phyloP scores from a whole-genome alignment of 805 yeast genomes.

The Teunomyces gatunensis region DNA sequence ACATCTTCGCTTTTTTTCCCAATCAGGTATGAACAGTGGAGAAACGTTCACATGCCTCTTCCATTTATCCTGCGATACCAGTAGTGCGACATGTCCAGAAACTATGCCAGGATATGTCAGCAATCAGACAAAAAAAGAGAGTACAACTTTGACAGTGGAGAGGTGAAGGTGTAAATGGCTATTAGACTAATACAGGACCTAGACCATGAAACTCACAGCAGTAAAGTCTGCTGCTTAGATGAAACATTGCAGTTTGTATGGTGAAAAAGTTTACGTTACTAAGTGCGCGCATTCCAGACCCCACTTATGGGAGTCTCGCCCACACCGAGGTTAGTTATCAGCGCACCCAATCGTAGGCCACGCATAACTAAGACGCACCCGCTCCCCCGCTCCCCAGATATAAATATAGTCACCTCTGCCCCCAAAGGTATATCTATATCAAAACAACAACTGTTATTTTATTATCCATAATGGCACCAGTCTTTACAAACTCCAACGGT shows the following conservation, averaged over 20 bases:
- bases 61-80: not conserved
- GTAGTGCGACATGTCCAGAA: not conserved
- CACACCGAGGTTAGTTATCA: slow-evolving; percentile 4
- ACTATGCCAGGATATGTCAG: not conserved
- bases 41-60: slow-evolving; percentile 2
- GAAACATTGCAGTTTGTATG: too few species aligned
- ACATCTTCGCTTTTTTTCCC: not conserved
- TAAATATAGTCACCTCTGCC: not conserved
- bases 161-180: too few species aligned
- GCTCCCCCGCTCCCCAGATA: not conserved
- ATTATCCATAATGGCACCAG: slow-evolving; percentile 45
- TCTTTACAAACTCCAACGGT: slow-evolving; percentile 71
- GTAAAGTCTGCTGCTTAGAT: too few species aligned
- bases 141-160: too few species aligned
- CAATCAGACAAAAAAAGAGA: not conserved
- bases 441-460: not conserved
- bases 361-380: not conserved
- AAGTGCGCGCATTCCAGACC: slow-evolving; percentile 1
- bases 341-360: slow-evolving; percentile 2
- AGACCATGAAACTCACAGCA: too few species aligned
- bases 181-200: too few species aligned
- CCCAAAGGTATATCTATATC: not conserved
- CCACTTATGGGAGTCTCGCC: not conserved
- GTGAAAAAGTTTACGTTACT: not conserved
- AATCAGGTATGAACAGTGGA: slow-evolving; percentile 1